phyloP scores from a whole-genome alignment of 2,329 filamentous ascomycete genomes.

The Colletotrichum liaoningense region DNA sequence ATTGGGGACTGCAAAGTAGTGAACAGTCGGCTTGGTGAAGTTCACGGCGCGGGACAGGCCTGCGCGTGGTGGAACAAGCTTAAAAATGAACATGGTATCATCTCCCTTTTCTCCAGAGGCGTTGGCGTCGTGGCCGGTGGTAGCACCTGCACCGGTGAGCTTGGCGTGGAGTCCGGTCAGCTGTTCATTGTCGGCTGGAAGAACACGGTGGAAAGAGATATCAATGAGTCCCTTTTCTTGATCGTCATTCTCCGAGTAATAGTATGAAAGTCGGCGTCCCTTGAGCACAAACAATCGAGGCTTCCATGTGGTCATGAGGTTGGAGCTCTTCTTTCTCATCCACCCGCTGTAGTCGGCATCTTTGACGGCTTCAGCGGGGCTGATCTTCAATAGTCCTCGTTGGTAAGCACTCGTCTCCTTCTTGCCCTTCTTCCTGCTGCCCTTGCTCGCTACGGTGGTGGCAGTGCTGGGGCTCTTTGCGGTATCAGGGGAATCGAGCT shows the following conservation, averaged over 20 bases:
- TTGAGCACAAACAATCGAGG: slow-evolving; percentile 94
- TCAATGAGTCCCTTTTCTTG: slow-evolving; percentile 97
- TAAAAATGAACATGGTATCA: slow-evolving; percentile 95
- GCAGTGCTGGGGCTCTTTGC: slow-evolving; percentile 66
- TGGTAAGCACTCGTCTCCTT: slow-evolving; percentile 96
- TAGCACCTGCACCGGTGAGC: slow-evolving; percentile 85
- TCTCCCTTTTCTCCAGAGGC: slow-evolving; percentile 60
- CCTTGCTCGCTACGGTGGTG: slow-evolving; percentile 59
- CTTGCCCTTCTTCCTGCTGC: slow-evolving; percentile 79
- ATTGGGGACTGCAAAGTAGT: slow-evolving; percentile 97
- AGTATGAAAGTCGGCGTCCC: slow-evolving; percentile 91
- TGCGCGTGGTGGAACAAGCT: slow-evolving; percentile 89
- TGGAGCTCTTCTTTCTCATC: slow-evolving; percentile 99
- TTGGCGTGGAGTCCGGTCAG: slow-evolving; percentile 92
- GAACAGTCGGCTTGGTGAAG: slow-evolving; percentile 96
- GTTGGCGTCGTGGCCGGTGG: slow-evolving; percentile 64
- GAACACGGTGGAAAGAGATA: slow-evolving; percentile 96
- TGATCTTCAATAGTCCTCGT: slow-evolving; percentile 83
- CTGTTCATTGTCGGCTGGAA: slow-evolving; percentile 91
- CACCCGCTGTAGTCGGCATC: slow-evolving; percentile 94
- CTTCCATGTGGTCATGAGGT: slow-evolving; percentile 98
- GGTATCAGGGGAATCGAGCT: slow-evolving; percentile 79
- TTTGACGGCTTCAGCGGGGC: slow-evolving; percentile 84
- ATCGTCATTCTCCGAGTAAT: slow-evolving; percentile 92
- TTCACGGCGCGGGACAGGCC: slow-evolving; percentile 92